A percentile compares a stretch with the other conserved stretches of the same genome.
Conservation (phyloP, 495 filamentous ascomycete species). For the Podospora bellae-mahoneyi region DNA sequence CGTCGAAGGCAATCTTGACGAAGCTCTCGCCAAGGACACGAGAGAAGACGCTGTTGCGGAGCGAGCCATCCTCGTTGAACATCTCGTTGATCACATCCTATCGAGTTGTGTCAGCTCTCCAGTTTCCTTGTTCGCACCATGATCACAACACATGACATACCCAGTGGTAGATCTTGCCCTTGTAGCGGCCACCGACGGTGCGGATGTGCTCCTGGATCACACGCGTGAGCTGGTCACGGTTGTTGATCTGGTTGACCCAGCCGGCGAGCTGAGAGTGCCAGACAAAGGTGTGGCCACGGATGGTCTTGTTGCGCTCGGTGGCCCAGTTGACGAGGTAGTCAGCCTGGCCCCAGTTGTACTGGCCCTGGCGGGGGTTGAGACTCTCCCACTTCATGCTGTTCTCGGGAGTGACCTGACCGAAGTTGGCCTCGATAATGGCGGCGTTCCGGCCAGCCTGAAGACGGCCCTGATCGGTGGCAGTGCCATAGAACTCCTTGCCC, state of each 20-base stretch:
- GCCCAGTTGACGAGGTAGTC: constrained; percentile 63
- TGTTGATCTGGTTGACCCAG: constrained; percentile 55
- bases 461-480: constrained; percentile 52
- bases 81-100: constrained; percentile 66
- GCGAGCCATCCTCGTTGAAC: constrained; percentile 60
- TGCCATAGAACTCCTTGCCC: constrained; percentile 61
- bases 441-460: constrained; percentile 50
- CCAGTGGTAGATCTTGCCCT: constrained; percentile 61
- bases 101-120: neutral
- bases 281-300: constrained; percentile 62
- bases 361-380: constrained; percentile 44
- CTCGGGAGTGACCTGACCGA: constrained; percentile 63
- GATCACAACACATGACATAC: constrained; percentile 29
- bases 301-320: constrained; percentile 49
- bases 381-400: constrained; percentile 66
- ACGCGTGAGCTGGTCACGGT: constrained; percentile 48
- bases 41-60: constrained; percentile 57
- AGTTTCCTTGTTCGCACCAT: too few relatives aligned
- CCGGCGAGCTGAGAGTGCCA: constrained; percentile 64
- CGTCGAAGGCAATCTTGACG: constrained; percentile 60
- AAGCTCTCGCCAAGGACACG: constrained; percentile 55
- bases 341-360: constrained; percentile 50
- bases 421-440: constrained; percentile 56
- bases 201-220: constrained; percentile 60
- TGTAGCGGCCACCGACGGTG: constrained; percentile 55